These are phyloP conservation scores for Neurospora africana DNA, from an alignment of 495 filamentous ascomycete genomes.

Conservation along the genomic window DNA sequence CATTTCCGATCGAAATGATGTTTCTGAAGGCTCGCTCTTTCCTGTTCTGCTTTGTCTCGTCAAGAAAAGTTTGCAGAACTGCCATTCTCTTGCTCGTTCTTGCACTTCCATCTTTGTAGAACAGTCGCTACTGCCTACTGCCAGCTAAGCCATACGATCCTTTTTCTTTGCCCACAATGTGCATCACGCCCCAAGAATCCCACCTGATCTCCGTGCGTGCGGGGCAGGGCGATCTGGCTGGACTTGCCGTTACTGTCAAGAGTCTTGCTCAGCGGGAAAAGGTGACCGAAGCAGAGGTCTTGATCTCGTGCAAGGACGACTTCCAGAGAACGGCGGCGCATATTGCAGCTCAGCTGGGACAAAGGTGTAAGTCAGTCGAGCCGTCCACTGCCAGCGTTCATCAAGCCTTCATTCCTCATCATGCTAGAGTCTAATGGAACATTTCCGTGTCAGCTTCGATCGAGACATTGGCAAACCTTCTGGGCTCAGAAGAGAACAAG, in stretches of 20 bases:
- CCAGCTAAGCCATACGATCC: background rate
- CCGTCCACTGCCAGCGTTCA: background rate
- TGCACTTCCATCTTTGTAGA: background rate
- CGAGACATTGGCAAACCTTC: constrained; percentile 13
- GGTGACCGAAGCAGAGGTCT: constrained; percentile 8
- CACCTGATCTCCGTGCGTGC: constrained; percentile 18
- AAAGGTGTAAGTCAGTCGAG: constrained; percentile 4
- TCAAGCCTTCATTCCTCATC: too few relatives aligned
- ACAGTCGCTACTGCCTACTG: background rate
- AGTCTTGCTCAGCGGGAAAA: constrained; percentile 14
- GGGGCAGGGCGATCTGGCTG: constrained; percentile 15
- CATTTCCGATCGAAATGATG: background rate
- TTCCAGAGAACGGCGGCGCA: constrained; percentile 23
- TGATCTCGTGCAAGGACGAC: constrained; percentile 21
- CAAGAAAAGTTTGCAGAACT: too few relatives aligned
- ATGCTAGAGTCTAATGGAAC: background rate
- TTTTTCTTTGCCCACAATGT: constrained; percentile 8
- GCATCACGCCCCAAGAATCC: constrained; percentile 12
- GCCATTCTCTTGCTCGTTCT: background rate
- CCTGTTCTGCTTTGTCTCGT: background rate
- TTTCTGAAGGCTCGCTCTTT: background rate
- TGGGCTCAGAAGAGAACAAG: constrained; percentile 9
- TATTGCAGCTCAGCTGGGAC: constrained; percentile 19
- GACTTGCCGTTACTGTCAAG: constrained; percentile 8
- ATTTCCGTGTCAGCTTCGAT: constrained; percentile 10